Evolutionary conservation across 331 rosid species (phyloP), one percentile per base, ranked within the genome.

Genomic region (Malus hybrid): DNA sequence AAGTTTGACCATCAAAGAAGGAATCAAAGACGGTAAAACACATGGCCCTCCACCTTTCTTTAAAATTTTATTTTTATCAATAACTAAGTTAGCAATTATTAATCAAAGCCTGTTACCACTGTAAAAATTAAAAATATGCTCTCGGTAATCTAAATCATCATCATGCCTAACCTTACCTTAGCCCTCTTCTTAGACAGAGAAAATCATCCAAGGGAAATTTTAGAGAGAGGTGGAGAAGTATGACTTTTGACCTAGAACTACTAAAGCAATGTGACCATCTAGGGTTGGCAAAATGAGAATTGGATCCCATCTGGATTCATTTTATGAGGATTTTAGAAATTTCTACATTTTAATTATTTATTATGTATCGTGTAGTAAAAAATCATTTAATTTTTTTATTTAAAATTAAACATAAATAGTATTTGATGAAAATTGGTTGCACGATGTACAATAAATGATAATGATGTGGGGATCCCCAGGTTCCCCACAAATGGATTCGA

Each of bases 1-100:
- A 82, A 88, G 84, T 92, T 92, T 92, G 96, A 92, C 97, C 88
- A 83, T 75, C 81, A 82, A 88, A 72, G 73, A 84, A 85, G 90
- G 82, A 90, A 92, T 90, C 96, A 88, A 86, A 83, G 72, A 78
- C 70, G 84, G 88, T 89, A 89, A 88, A 88, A 89, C 93, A 84
- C 90, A 80, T 83, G 88, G 80, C 81, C 79, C 74, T 80, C 65
- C 2, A 16, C 57, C 9, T 6, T 16, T 52, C 10, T 52, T 52
- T 6, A 6, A 52, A 52, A 16, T 39, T 69, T 61, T 70, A 54
- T 75, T 69, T 39, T 31, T 52, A 70, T 50, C 6, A 69, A 55
- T 34, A 52, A 70, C 46, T 9, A 29, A 66, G 65, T 76, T 33
- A 44, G 67, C 64, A 46, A 67, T 71, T 55, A 71, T 56, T 27